These are phyloP conservation scores for Fusarium zealandicum DNA, from an alignment of 2,329 filamentous ascomycete genomes.

Conservation along the genomic window DNA sequence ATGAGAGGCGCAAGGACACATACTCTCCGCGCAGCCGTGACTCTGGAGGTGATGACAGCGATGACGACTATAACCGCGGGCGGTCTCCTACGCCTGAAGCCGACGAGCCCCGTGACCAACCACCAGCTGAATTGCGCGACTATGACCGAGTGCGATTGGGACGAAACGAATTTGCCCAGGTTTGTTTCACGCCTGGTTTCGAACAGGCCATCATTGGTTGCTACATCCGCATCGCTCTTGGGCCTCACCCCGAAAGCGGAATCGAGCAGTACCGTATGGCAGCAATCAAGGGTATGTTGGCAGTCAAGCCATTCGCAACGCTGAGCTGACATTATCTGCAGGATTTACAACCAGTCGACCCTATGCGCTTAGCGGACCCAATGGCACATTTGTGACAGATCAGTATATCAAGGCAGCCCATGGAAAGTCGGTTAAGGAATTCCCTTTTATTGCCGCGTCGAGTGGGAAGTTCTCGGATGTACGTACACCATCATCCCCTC, in stretches of 20 bases:
- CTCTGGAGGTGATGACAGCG: slow-evolving; percentile 69
- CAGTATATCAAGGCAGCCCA: slow-evolving; percentile 84
- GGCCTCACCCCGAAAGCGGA: slow-evolving; percentile 74
- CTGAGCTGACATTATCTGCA: slow-evolving; percentile 49
- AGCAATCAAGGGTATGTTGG: slow-evolving; percentile 75
- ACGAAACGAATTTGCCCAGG: slow-evolving; percentile 83
- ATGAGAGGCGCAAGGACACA: slow-evolving; percentile 66
- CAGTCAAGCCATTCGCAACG: not conserved
- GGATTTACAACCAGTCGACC: slow-evolving; percentile 80
- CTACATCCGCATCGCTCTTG: slow-evolving; percentile 85
- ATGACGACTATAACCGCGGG: slow-evolving; percentile 76
- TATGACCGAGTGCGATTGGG: slow-evolving; percentile 85
- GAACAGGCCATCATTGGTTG: slow-evolving; percentile 82
- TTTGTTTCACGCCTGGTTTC: slow-evolving; percentile 93
- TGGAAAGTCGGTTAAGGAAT: slow-evolving; percentile 83
- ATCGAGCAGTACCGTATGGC: slow-evolving; percentile 87
- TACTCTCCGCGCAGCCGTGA: slow-evolving; percentile 46
- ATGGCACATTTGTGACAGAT: slow-evolving; percentile 81
- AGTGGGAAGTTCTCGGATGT: slow-evolving; percentile 86
- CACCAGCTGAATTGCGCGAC: slow-evolving; percentile 77
- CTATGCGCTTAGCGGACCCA: slow-evolving; percentile 82
- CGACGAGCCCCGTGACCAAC: slow-evolving; percentile 72
- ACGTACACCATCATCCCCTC: slow-evolving; percentile 38
- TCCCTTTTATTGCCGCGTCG: slow-evolving; percentile 90
- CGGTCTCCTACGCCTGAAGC: slow-evolving; percentile 64